Evolutionary conservation across 495 filamentous ascomycete species (phyloP).

Genomic region (Penicillium ochrochloron): DNA sequence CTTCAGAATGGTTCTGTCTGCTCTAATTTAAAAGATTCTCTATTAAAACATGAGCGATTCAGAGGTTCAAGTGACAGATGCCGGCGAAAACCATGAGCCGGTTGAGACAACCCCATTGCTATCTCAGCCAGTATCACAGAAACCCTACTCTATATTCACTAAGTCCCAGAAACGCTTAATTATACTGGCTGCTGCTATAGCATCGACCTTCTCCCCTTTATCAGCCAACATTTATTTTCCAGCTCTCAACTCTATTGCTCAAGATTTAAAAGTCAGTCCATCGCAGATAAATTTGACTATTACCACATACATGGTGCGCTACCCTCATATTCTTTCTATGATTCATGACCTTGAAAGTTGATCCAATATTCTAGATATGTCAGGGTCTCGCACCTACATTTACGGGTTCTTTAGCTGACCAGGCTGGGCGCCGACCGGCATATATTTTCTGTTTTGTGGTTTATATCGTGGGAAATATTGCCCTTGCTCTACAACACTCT

Average conservation of each 20-base stretch:
- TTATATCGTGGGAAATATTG: slow-evolving; percentile 53
- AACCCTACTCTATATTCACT: slow-evolving; percentile 32
- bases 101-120: slow-evolving; percentile 32
- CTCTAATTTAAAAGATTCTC: too few relatives aligned
- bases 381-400: slow-evolving; percentile 57
- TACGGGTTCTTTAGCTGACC: slow-evolving; percentile 54
- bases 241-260: slow-evolving; percentile 45
- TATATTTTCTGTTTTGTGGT: slow-evolving; percentile 53
- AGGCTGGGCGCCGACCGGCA: slow-evolving; percentile 51
- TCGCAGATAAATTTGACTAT: slow-evolving; percentile 54
- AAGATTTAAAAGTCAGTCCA: slow-evolving; percentile 42
- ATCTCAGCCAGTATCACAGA: neutral
- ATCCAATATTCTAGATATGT: slow-evolving; percentile 38
- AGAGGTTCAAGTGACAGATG: neutral
- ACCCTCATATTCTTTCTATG: neutral
- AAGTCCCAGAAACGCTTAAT: slow-evolving; percentile 33
- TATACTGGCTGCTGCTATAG: slow-evolving; percentile 36
- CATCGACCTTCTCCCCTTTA: slow-evolving; percentile 43
- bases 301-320: slow-evolving; percentile 53
- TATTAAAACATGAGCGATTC: neutral
- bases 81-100: neutral
- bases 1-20: too few relatives aligned
- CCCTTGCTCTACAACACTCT: slow-evolving; percentile 48
- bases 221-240: slow-evolving; percentile 57
- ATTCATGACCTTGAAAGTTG: neutral